These are phyloP conservation scores for Geosiphon pyriformis DNA, from an alignment of 192 early-diverging fungal genomes.

Conservation along the genomic window DNA sequence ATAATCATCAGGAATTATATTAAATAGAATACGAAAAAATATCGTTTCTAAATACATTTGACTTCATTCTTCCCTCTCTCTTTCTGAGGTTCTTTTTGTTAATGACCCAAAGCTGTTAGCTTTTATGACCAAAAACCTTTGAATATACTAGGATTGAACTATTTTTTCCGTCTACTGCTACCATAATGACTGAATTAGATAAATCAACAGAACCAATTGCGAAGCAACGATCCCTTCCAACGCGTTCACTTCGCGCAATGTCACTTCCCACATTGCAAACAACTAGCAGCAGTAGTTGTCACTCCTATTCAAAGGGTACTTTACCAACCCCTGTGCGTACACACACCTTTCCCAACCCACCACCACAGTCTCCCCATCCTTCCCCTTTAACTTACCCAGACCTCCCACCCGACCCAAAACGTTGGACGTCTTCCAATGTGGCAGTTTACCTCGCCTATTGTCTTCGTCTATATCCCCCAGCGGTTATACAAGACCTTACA, in stretches of 20 bases:
- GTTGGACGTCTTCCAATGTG: slow-evolving; percentile 32
- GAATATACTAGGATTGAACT: too few relatives aligned
- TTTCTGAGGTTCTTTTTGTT: too few relatives aligned
- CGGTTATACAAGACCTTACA: slow-evolving; percentile 34
- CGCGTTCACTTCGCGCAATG: background rate
- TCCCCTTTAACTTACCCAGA: slow-evolving; percentile 26
- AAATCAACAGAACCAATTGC: background rate
- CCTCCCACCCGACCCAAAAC: slow-evolving; percentile 30
- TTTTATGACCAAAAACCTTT: too few relatives aligned
- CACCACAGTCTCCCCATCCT: background rate
- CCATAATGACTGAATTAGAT: background rate
- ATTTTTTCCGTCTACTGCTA: too few relatives aligned
- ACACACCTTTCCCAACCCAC: background rate
- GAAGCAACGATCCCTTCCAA: background rate
- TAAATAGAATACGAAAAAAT: too few relatives aligned
- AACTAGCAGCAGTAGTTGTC: background rate
- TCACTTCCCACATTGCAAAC: background rate
- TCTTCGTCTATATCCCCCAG: slow-evolving; percentile 31
- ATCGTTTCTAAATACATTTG: too few relatives aligned
- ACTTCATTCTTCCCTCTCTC: too few relatives aligned
- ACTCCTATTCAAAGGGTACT: background rate
- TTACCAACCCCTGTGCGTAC: background rate
- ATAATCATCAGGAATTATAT: too few relatives aligned
- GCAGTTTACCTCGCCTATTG: slow-evolving; percentile 34
- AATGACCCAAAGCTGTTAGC: too few relatives aligned